Evolutionary conservation across 768 basidiomycete species (phyloP), one percentile per base, ranked within the genome.

Genomic region (Mrakia frigida): DNA sequence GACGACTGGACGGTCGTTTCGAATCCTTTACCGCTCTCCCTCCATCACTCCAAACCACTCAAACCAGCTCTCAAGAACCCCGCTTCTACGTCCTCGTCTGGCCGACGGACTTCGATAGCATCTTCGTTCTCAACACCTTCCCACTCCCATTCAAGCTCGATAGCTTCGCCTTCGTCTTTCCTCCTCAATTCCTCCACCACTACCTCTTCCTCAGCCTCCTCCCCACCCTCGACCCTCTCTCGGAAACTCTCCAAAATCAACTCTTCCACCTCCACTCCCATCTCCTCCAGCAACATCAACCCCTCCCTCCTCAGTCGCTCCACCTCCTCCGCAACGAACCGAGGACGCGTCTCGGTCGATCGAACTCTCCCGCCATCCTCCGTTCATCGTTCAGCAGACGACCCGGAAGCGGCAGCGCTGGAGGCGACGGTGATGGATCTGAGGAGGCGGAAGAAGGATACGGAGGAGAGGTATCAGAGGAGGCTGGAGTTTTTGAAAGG

Each of bases 401-500:
- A 70, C 59, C 60, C 75, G 0, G 61, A 70, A 7, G 35, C 25
- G 28, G 61, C 52, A 18, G 70, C 53, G n/a, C 28, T 70, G 25
- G 31, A 73, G 21, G 31, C 53, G 10, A 39, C 14, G 46, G 56
- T 77, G 1, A 41, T 41, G 16, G 70, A 77, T 37, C 21, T 77
- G 59, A 28, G 60, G 0, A 59, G 70, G 11, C 25, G 61, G 39
- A 50, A 53, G 39, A 61, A 35, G n/a, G 70, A 77, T 25, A 41
- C 63, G 11, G 37, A 65, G 69, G 75, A 72, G 21, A 56, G 70
- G 43, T 73, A 72, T 46, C 59, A 72, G 25, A 41, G 71, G 21
- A 56, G 75, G 60, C 59, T 77, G n/a, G 75, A 61, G 46, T 73
- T 77, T 33, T 37, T 77, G 31, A 53, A 37, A 43, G 75, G 60